A percentile compares a stretch with the other conserved stretches of the same genome.
phyloP scores from a whole-genome alignment of 75 land plant genomes.

The Selaginella moellendorffii region DNA sequence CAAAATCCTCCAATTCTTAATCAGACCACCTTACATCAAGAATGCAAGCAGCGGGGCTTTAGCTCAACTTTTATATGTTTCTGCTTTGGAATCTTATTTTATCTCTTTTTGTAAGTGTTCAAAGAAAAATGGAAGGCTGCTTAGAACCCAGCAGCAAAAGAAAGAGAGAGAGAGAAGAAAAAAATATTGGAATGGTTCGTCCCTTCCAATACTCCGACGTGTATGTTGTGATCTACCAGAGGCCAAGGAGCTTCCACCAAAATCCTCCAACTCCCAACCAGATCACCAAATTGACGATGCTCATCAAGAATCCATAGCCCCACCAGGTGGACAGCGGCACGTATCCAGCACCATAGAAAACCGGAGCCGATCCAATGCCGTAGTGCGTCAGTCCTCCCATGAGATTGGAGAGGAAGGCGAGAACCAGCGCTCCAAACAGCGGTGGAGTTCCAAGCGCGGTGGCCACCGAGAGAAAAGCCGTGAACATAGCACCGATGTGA shows the following conservation, averaged over 20 bases:
- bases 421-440: conserved; percentile 70
- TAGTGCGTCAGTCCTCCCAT: conserved; percentile 98
- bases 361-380: conserved; percentile 94
- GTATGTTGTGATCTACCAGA: no score
- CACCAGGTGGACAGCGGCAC: conserved; percentile 88
- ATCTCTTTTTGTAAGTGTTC: no score
- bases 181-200: no score
- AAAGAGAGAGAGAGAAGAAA: no score
- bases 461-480: conserved; percentile 91
- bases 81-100: no score
- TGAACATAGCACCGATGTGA: conserved; percentile 97
- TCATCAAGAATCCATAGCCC: conserved; percentile 87
- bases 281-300: conserved; percentile 73
- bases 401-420: conserved; percentile 83
- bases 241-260: conserved; percentile 92
- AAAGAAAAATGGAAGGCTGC: no score
- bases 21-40: no score
- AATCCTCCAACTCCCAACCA: conserved; percentile 93
- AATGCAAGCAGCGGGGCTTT: no score
- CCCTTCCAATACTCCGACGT: no score
- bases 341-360: conserved; percentile 85
- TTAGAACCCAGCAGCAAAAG: no score
- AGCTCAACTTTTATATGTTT: no score
- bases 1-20: no score
- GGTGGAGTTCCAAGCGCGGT: conserved; percentile 92